Percentiles rank a stretch among this genome's conserved stretches.
These are phyloP conservation scores for Hypoxylon sp. DNA, from an alignment of 2,329 filamentous ascomycete species.

Conservation along the genomic window DNA sequence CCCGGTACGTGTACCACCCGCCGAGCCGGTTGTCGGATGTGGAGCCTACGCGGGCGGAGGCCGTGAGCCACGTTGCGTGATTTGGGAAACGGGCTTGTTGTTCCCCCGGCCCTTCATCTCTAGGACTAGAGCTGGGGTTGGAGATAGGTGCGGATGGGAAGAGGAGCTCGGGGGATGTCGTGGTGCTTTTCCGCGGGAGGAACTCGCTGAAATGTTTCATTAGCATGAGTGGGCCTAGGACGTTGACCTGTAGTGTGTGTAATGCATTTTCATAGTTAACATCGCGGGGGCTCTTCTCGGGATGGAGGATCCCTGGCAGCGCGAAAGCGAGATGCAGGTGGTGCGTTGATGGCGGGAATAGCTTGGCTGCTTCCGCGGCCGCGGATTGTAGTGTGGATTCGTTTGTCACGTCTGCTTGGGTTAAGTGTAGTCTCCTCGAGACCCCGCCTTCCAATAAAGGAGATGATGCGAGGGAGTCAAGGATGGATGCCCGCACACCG, in stretches of 20 bases:
- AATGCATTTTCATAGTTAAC: constrained; percentile 73
- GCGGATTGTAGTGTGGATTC: constrained; percentile 75
- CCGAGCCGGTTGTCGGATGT: constrained; percentile 80
- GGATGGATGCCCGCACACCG: constrained; percentile 55
- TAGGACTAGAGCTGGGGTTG: not conserved
- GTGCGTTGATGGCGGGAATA: constrained; percentile 66
- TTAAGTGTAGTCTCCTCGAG: constrained; percentile 57
- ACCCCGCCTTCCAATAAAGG: constrained; percentile 41
- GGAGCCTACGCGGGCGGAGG: constrained; percentile 84
- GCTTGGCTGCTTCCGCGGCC: constrained; percentile 62
- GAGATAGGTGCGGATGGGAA: not conserved
- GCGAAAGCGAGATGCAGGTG: constrained; percentile 79
- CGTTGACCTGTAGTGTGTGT: constrained; percentile 80
- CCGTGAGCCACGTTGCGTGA: constrained; percentile 77
- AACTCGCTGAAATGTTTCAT: constrained; percentile 82
- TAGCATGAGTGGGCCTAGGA: constrained; percentile 80
- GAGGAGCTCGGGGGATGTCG: constrained; percentile 45
- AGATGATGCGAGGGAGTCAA: constrained; percentile 41
- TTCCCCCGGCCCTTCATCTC: too few relatives aligned
- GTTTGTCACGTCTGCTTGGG: constrained; percentile 66
- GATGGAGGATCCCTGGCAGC: constrained; percentile 78
- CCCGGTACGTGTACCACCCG: constrained; percentile 87
- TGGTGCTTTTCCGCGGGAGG: constrained; percentile 71
- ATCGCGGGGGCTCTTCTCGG: constrained; percentile 79
- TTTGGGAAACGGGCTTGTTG: not conserved